Percentiles rank a stretch among this genome's conserved stretches.
Conservation (phyloP, 495 filamentous ascomycete genomes). For the Thozetella sp. region DNA sequence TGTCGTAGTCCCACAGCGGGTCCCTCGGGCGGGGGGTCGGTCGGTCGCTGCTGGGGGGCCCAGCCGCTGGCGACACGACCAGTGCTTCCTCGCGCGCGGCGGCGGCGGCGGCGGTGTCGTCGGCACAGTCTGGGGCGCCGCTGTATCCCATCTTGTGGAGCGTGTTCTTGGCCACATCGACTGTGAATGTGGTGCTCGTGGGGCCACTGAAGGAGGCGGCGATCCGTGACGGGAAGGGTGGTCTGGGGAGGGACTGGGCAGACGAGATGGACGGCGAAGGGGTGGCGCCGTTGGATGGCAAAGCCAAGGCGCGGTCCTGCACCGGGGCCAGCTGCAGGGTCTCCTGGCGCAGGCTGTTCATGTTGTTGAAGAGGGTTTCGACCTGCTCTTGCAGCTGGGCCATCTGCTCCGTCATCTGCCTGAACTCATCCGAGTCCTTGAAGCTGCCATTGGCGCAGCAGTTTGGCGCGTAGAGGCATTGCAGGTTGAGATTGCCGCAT, state of each 20-base stretch:
- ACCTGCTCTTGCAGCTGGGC: slow-evolving; percentile 81
- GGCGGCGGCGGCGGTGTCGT: slow-evolving; percentile 61
- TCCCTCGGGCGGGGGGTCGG: slow-evolving; percentile 51
- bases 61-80: slow-evolving; percentile 42
- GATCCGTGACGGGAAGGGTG: slow-evolving; percentile 25
- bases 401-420: slow-evolving; percentile 74
- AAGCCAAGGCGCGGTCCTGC: slow-evolving; percentile 32
- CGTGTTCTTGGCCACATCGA: slow-evolving; percentile 85
- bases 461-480: slow-evolving; percentile 89
- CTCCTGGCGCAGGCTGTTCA: slow-evolving; percentile 64
- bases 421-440: slow-evolving; percentile 89
- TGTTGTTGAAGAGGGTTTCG: slow-evolving; percentile 67
- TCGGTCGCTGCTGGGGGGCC: slow-evolving; percentile 27
- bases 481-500: slow-evolving; percentile 79
- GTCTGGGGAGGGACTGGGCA: slow-evolving; percentile 25
- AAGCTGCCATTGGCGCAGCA: slow-evolving; percentile 73
- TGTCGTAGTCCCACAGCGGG: slow-evolving; percentile 73
- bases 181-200: slow-evolving; percentile 82
- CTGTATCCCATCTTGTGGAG: slow-evolving; percentile 88
- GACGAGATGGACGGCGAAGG: slow-evolving; percentile 34
- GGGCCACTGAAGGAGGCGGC: slow-evolving; percentile 81
- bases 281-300: slow-evolving; percentile 26
- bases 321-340: slow-evolving; percentile 38
- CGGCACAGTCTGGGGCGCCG: too few species aligned
- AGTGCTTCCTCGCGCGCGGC: slow-evolving; percentile 57